Evolutionary conservation across 768 basidiomycete species (phyloP), one percentile per base, ranked within the genome.

Genomic region (Gloeostereum incarnatum): DNA sequence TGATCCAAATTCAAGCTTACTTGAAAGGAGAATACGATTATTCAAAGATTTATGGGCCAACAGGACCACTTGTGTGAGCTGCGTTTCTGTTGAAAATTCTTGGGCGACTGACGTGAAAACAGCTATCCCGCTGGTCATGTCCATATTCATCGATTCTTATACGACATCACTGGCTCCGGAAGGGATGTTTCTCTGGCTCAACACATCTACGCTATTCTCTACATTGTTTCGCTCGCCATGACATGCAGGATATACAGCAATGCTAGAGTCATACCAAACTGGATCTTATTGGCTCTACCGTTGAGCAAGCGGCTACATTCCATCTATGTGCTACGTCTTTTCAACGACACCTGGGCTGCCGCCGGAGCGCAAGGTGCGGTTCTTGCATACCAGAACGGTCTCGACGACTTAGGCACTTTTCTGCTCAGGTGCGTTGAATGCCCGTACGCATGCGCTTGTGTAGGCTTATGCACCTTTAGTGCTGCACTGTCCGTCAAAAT

Each of bases 91-190:
- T 17, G 9, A 21, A 14, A 31, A 40, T 31, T 33, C 25, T 27
- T 30, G 23, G 36, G 46, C 32, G 34, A 19, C 9, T 19, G 11
- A 25, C 34, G 22, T 25, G 10, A 35, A n/a, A 31, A 4, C 45
- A 98, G 94, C 26, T 99, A 99, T 59, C 96, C 96, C 2, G 94
- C 92, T 10, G 87, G 93, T 4, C 92, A 96, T 55, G 67, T 98
- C 41, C 75, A 80, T 48, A 77, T 93, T 43, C 92, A 94, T 58
- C 68, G 74, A 3, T 41, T 78, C 19, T 64, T 99, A 1, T 72
- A 86, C 53, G 49, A 50, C 18, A 53, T 91, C 29, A 84, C 86
- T 6, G 57, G 75, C 37, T 58, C 61, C 3, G 88, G 84, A 5
- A 62, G 49, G 38, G 66, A 82, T 48, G 59, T 92, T 35, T 56